A percentile compares a stretch with the other conserved stretches of the same genome.
These are phyloP conservation scores for Amesomyces nigricolor DNA, from an alignment of 2,329 filamentous ascomycete species.

Conservation along the genomic window DNA sequence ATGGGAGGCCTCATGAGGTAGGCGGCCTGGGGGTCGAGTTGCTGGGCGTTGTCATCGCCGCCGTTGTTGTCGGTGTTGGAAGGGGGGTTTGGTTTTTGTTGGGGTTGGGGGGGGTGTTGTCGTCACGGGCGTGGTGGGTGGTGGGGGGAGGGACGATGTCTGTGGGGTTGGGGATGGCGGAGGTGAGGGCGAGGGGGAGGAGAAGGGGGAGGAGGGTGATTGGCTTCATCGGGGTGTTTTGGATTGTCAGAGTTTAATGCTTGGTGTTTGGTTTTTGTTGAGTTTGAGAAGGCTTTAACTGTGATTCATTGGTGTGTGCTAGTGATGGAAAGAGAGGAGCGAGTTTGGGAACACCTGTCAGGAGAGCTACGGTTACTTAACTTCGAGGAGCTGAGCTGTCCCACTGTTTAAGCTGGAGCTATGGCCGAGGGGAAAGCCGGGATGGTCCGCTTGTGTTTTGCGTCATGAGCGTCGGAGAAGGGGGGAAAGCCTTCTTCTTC, in stretches of 20 bases:
- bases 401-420: too few species aligned
- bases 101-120: too few species aligned
- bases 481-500: too few species aligned
- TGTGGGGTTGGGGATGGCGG: neutral
- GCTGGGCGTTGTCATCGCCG: too few species aligned
- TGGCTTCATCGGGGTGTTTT: neutral
- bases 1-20: neutral
- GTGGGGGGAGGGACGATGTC: too few species aligned
- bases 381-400: too few species aligned
- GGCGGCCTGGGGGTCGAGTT: too few species aligned
- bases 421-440: too few species aligned
- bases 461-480: neutral
- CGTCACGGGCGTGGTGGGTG: too few species aligned
- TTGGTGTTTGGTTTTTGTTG: neutral
- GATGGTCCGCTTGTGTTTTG: neutral
- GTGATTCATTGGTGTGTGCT: neutral
- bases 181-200: neutral
- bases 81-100: neutral
- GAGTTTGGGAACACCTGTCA: too few species aligned
- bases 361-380: too few species aligned
- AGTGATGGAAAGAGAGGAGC: neutral
- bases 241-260: neutral
- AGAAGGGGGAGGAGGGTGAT: constrained; percentile 1
- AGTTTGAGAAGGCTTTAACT: neutral
- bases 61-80: too few species aligned